Evolutionary conservation across 1,284 basidiomycete genomes (phyloP).

Genomic region (Laetiporus sulphureus): DNA sequence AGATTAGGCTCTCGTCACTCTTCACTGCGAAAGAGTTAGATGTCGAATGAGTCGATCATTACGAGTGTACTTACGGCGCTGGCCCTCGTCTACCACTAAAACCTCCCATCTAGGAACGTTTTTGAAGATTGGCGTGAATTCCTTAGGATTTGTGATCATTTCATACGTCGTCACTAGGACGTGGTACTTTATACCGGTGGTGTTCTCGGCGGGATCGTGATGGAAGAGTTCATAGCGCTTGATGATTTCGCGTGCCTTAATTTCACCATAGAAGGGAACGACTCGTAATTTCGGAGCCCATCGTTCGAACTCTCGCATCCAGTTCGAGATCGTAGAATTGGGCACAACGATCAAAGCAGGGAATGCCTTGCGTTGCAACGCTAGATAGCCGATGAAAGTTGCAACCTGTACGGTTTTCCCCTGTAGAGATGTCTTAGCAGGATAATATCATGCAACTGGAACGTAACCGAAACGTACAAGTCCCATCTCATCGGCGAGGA

Average conservation of each 20-base stretch:
- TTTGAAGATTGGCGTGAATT: slow-evolving; percentile 73
- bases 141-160: slow-evolving; percentile 55
- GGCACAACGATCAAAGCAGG: slow-evolving; percentile 91
- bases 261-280: slow-evolving; percentile 79
- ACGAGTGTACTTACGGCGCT: slow-evolving; percentile 57
- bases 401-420: slow-evolving; percentile 94
- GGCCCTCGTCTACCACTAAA: slow-evolving; percentile 90
- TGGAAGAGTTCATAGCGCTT: slow-evolving; percentile 81
- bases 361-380: slow-evolving; percentile 50
- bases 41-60: neutral
- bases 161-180: slow-evolving; percentile 92
- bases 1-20: slow-evolving; percentile 74
- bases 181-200: slow-evolving; percentile 65
- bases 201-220: slow-evolving; percentile 26
- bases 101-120: slow-evolving; percentile 86
- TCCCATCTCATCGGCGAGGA: slow-evolving; percentile 98
- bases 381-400: slow-evolving; percentile 79
- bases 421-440: slow-evolving; percentile 35
- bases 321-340: slow-evolving; percentile 89
- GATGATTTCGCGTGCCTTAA: slow-evolving; percentile 75
- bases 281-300: slow-evolving; percentile 85
- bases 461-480: slow-evolving; percentile 60
- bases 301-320: slow-evolving; percentile 82
- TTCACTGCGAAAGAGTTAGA: slow-evolving; percentile 51
- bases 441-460: no score